Conservation (phyloP, 2,329 filamentous ascomycete genomes). For the Colletotrichum tamarilloi region DNA sequence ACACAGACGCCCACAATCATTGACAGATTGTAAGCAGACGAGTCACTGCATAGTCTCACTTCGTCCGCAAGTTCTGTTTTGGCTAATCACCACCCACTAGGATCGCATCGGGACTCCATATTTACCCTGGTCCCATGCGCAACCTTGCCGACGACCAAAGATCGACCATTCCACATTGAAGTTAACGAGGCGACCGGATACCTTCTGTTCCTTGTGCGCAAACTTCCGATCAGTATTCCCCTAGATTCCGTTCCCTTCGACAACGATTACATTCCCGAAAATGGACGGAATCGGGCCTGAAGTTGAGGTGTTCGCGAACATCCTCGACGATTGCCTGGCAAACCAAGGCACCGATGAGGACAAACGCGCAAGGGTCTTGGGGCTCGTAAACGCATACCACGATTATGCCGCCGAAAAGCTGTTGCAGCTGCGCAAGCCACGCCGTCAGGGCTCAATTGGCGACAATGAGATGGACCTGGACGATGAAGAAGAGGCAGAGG, state of each 20-base stretch:
- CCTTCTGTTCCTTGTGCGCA: background rate
- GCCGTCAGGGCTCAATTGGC: slow-evolving; percentile 35
- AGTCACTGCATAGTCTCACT: background rate
- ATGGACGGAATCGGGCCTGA: slow-evolving; percentile 67
- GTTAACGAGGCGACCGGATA: background rate
- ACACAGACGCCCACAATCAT: background rate
- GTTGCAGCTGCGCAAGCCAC: slow-evolving; percentile 54
- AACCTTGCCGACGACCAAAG: background rate
- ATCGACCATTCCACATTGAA: background rate
- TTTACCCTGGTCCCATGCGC: background rate
- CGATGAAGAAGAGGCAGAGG: slow-evolving; percentile 52
- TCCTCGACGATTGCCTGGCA: slow-evolving; percentile 79
- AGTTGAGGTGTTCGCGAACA: slow-evolving; percentile 87
- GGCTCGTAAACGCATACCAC: slow-evolving; percentile 75
- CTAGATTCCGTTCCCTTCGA: background rate
- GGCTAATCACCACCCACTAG: background rate
- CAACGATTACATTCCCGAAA: background rate
- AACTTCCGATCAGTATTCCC: background rate
- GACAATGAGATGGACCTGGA: slow-evolving; percentile 69
- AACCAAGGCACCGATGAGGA: slow-evolving; percentile 60
- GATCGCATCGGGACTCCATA: background rate
- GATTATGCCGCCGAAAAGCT: slow-evolving; percentile 62
- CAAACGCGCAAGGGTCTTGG: slow-evolving; percentile 73
- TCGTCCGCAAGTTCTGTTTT: background rate
- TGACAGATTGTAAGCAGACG: background rate